Conservation (phyloP, 2,329 filamentous ascomycete genomes). For the Balansia obtecta region DNA sequence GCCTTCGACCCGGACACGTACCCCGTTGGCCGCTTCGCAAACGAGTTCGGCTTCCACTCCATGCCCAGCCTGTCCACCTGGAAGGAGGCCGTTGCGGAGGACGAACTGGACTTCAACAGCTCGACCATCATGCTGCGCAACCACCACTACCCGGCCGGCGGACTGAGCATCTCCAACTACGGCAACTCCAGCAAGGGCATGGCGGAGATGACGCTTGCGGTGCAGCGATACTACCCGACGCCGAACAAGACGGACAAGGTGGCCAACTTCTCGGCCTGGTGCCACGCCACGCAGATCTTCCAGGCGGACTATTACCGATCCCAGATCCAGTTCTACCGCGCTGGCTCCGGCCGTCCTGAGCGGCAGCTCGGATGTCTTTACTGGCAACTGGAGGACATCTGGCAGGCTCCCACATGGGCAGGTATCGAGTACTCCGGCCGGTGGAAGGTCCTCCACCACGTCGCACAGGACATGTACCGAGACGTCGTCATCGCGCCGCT, state of each 20-base stretch:
- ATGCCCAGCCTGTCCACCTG: conserved; percentile 49
- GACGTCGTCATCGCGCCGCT: conserved; percentile 47
- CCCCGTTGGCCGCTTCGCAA: conserved; percentile 46
- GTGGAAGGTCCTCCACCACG: conserved; percentile 51
- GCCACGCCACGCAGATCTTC: conserved; percentile 49
- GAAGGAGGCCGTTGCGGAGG: conserved; percentile 36
- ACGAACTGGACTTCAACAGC: conserved; percentile 45
- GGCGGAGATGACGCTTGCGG: conserved; percentile 46
- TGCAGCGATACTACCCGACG: conserved; percentile 41
- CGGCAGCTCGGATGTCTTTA: conserved; percentile 47
- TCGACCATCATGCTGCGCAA: conserved; percentile 42
- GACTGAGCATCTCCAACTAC: conserved; percentile 7
- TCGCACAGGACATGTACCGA: conserved; percentile 43
- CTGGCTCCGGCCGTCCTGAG: conserved; percentile 43
- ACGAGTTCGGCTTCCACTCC: conserved; percentile 51
- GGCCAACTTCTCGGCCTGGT: conserved; percentile 50
- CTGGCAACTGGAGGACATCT: conserved; percentile 55
- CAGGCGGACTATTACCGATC: conserved; percentile 50
- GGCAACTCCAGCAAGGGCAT: conserved; percentile 23
- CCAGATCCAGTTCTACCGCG: conserved; percentile 49
- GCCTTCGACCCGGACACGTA: conserved; percentile 44
- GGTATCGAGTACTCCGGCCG: conserved; percentile 49
- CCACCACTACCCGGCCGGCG: conserved; percentile 34
- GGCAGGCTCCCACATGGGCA: conserved; percentile 52
- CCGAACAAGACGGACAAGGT: conserved; percentile 38